A percentile compares a stretch with the other conserved stretches of the same genome.
These are phyloP conservation scores for Cubamyces sp. DNA, from an alignment of 768 basidiomycete genomes.

Conservation along the genomic window DNA sequence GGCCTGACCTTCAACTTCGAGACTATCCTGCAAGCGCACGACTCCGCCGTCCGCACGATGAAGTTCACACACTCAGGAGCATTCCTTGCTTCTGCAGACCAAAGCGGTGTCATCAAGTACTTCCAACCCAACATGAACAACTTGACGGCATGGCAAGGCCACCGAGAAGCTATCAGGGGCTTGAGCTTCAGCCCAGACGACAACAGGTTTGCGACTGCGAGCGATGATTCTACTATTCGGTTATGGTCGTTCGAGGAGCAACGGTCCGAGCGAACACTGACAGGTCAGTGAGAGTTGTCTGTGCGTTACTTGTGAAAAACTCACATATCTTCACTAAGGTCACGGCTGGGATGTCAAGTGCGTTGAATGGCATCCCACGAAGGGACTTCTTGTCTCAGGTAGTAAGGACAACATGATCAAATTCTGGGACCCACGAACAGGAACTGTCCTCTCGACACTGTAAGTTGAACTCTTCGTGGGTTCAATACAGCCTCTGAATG, in stretches of 20 bases:
- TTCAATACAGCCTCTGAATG: not conserved
- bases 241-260: constrained; percentile 96
- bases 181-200: constrained; percentile 94
- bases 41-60: constrained; percentile 89
- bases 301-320: not conserved
- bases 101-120: constrained; percentile 95
- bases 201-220: constrained; percentile 88
- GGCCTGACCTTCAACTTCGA: constrained; percentile 99
- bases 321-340: constrained; percentile 49
- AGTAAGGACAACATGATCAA: constrained; percentile 99
- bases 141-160: constrained; percentile 90
- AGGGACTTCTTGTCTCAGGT: constrained; percentile 92
- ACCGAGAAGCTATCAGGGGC: constrained; percentile 94
- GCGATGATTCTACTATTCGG: constrained; percentile 92
- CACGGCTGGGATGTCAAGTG: constrained; percentile 99
- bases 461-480: constrained; percentile 42
- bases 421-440: constrained; percentile 98
- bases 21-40: constrained; percentile 98
- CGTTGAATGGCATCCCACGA: constrained; percentile 98
- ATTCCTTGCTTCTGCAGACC: constrained; percentile 92
- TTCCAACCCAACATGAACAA: constrained; percentile 99
- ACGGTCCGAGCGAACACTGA: constrained; percentile 84
- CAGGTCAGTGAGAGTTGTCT: constrained; percentile 50
- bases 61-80: constrained; percentile 92
- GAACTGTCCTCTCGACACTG: constrained; percentile 89